phyloP scores from a whole-genome alignment of 106 monocot species.

The Dendrobium officinale region DNA sequence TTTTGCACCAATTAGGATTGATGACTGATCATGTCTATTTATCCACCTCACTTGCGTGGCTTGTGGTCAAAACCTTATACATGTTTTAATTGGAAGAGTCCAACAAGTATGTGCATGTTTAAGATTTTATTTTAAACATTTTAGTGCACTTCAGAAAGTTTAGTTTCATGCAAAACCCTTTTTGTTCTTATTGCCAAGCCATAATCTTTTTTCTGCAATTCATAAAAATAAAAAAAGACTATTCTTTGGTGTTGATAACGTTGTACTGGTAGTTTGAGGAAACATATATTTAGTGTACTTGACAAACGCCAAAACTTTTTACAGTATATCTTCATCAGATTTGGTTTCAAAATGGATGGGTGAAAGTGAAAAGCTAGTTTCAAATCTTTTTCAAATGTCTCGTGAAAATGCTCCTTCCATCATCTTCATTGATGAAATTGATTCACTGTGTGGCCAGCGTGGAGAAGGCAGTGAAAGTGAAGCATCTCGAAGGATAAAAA shows the following conservation, averaged over 20 bases:
- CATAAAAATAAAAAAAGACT: background rate
- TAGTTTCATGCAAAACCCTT: background rate
- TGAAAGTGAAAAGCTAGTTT: conserved; percentile 93
- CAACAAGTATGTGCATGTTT: background rate
- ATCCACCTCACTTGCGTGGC: background rate
- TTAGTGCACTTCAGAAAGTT: background rate
- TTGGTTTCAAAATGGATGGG: conserved; percentile 97
- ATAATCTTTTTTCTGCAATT: background rate
- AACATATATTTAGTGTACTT: background rate
- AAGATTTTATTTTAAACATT: background rate
- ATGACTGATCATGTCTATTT: background rate
- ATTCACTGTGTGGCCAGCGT: conserved; percentile 58
- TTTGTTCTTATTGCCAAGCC: background rate
- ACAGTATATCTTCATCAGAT: conserved; percentile 96
- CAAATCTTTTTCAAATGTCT: conserved; percentile 81
- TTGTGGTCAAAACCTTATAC: background rate
- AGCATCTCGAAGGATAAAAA: conserved; percentile 89
- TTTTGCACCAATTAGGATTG: background rate
- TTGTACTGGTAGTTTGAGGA: background rate
- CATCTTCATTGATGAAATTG: conserved; percentile 68
- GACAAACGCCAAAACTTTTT: conserved; percentile 1
- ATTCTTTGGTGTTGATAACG: background rate
- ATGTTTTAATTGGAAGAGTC: background rate
- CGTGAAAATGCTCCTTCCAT: conserved; percentile 73
- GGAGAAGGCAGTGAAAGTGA: conserved; percentile 90